Evolutionary conservation across 2,329 filamentous ascomycete genomes (phyloP).

Genomic region (Purpureocillium takamizusanense): DNA sequence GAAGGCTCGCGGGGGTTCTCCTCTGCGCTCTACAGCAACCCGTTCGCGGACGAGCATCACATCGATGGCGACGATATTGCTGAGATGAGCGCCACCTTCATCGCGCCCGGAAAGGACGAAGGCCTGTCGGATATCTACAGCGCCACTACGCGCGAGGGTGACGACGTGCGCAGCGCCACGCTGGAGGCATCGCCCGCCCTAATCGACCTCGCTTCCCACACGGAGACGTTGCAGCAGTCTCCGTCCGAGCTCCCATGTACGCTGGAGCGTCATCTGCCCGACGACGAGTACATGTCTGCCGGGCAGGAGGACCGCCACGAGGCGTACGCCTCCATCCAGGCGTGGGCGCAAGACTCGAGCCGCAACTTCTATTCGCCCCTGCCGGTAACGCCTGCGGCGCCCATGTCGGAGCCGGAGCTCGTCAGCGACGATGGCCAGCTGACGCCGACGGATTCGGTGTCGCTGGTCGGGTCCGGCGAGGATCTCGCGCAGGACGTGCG

Average conservation of each 20-base stretch:
- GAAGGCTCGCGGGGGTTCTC: constrained; percentile 36
- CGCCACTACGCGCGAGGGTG: constrained; percentile 37
- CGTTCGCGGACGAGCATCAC: constrained; percentile 48
- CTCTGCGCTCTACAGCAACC: constrained; percentile 43
- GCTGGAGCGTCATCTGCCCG: constrained; percentile 25
- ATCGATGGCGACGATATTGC: constrained; percentile 39
- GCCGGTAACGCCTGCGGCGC: constrained; percentile 38
- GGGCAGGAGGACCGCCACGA: constrained; percentile 36
- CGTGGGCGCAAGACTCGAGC: constrained; percentile 49
- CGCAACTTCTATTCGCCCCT: constrained; percentile 53
- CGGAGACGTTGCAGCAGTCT: constrained; percentile 7
- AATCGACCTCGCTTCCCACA: constrained; percentile 20
- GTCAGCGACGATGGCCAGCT: constrained; percentile 40
- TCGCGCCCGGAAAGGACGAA: constrained; percentile 38
- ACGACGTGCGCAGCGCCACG: constrained; percentile 14
- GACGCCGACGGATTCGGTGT: constrained; percentile 51
- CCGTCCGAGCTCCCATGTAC: constrained; percentile 14
- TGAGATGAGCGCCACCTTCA: constrained; percentile 28
- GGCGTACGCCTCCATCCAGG: constrained; percentile 53
- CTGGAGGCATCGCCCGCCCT: constrained; percentile 19
- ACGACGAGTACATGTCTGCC: constrained; percentile 44
- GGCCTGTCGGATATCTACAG: constrained; percentile 47
- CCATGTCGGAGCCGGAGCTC: constrained; percentile 42
- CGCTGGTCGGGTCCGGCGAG: constrained; percentile 41
- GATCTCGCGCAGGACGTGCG: constrained; percentile 34